Evolutionary conservation across 805 yeast species (phyloP).

Genomic region (Clavispora carvajalis): DNA sequence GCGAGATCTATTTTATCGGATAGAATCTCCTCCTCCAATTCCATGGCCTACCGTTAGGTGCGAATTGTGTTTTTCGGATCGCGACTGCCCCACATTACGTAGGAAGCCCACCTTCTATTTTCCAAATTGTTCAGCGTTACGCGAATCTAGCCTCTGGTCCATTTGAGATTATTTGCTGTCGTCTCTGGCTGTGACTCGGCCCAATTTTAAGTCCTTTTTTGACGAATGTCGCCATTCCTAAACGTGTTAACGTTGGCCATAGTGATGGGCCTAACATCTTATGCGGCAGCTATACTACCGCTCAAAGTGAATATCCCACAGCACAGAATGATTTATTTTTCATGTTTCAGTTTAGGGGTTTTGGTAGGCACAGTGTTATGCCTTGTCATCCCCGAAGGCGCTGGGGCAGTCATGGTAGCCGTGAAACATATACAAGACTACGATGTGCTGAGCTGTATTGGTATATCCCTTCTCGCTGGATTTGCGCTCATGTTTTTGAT

Average conservation of each 20-base stretch:
- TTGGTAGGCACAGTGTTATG: slow-evolving; percentile 55
- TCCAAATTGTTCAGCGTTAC: too few species aligned
- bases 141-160: too few species aligned
- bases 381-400: slow-evolving; percentile 64
- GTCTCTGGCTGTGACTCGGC: too few species aligned
- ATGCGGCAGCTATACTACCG: slow-evolving; percentile 9
- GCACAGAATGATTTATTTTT: slow-evolving; percentile 28
- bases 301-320: slow-evolving; percentile 20
- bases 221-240: slow-evolving; percentile 1
- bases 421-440: not conserved
- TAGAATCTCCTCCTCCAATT: slow-evolving; percentile 20
- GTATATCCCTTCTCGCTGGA: slow-evolving; percentile 48
- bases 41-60: slow-evolving; percentile 8
- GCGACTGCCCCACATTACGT: not conserved
- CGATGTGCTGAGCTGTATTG: slow-evolving; percentile 22
- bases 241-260: slow-evolving; percentile 2
- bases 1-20: slow-evolving; percentile 26
- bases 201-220: too few species aligned
- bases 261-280: slow-evolving; percentile 7
- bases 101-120: too few species aligned
- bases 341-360: slow-evolving; percentile 55
- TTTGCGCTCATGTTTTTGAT: slow-evolving; percentile 48
- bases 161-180: too few species aligned
- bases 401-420: slow-evolving; percentile 36
- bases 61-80: not conserved